phyloP scores from a whole-genome alignment of 164 flowering plant genomes.

The Houttuynia cordata region DNA sequence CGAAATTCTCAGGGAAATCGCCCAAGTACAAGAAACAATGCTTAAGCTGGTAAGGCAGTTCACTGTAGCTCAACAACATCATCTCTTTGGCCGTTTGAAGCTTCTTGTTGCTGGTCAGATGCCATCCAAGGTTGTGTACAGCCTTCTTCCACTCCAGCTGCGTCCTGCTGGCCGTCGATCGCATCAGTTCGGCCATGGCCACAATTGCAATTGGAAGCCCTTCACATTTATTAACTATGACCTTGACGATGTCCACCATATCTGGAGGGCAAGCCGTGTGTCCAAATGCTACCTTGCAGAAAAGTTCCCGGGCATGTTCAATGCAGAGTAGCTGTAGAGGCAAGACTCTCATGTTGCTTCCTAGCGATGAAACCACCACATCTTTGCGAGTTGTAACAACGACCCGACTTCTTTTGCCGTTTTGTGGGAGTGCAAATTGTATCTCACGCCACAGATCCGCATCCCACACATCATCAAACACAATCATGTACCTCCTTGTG shows the following conservation, averaged over 20 bases:
- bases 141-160: conserved; percentile 9
- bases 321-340: neutral
- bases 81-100: conserved; percentile 2
- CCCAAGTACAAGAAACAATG: conserved; percentile 16
- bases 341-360: conserved; percentile 3
- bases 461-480: conserved; percentile 40
- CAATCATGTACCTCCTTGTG: conserved; percentile 25
- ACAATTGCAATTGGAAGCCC: conserved; percentile 18
- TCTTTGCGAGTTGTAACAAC: conserved; percentile 24
- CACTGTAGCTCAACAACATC: conserved; percentile 4
- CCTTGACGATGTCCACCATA: neutral
- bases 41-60: conserved; percentile 11
- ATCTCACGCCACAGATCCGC: conserved; percentile 17
- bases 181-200: conserved; percentile 11
- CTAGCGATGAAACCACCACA: conserved; percentile 23
- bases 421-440: conserved; percentile 12
- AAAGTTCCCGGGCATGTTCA: conserved; percentile 1
- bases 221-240: conserved; percentile 10
- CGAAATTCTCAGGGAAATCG: conserved; percentile 10
- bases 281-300: conserved; percentile 4
- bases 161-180: neutral
- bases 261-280: neutral
- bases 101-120: conserved; percentile 1
- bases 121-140: conserved; percentile 4
- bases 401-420: conserved; percentile 17